phyloP scores from a whole-genome alignment of 2,329 filamentous ascomycete species.

The Penicillium crustosum region DNA sequence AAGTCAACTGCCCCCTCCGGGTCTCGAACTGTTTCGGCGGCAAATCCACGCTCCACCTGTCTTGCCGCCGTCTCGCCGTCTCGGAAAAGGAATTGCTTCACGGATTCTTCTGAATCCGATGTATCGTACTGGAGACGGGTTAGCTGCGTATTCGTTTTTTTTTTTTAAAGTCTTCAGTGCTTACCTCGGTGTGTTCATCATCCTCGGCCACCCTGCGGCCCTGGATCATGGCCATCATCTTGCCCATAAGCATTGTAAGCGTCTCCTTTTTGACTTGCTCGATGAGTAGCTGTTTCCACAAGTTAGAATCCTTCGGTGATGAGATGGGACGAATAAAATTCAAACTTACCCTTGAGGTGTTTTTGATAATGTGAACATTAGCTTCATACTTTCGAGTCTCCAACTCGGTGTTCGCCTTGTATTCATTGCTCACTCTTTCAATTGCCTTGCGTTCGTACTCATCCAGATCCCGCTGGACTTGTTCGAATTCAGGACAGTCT shows the following conservation, averaged over 20 bases:
- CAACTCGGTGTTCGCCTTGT: constrained; percentile 34
- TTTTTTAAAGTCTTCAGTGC: not conserved
- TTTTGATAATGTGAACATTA: constrained; percentile 35
- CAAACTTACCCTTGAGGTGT: constrained; percentile 33
- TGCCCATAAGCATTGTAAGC: constrained; percentile 21
- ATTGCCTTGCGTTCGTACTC: constrained; percentile 30
- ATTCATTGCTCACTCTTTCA: constrained; percentile 32
- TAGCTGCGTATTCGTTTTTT: not conserved
- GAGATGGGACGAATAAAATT: not conserved
- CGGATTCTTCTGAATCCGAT: constrained; percentile 30
- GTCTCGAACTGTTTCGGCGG: constrained; percentile 36
- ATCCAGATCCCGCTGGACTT: constrained; percentile 35
- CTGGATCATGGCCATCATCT: constrained; percentile 20
- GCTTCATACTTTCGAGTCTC: constrained; percentile 32
- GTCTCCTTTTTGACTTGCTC: constrained; percentile 19
- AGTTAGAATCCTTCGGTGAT: not conserved
- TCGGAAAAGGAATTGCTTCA: constrained; percentile 26
- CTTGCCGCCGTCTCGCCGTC: constrained; percentile 22
- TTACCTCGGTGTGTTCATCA: constrained; percentile 29
- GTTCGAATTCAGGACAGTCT: constrained; percentile 40
- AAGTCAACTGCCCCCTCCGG: constrained; percentile 37
- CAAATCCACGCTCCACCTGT: constrained; percentile 36
- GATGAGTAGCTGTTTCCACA: constrained; percentile 10
- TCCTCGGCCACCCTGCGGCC: constrained; percentile 24
- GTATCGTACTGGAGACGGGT: constrained; percentile 29